These are phyloP conservation scores for Acacia confusa DNA, from an alignment of 306 rosid species.

Conservation along the genomic window DNA sequence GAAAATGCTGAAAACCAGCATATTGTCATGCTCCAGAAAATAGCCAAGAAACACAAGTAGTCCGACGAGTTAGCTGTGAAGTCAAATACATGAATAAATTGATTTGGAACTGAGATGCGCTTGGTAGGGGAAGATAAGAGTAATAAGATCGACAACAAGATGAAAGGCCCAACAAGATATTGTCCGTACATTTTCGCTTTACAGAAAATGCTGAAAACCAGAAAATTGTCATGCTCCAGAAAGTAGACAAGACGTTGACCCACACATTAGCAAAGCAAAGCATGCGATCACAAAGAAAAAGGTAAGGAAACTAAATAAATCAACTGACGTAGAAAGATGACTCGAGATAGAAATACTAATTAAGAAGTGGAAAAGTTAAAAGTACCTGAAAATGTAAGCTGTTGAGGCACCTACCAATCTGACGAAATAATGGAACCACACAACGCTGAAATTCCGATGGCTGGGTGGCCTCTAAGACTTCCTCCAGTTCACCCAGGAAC, in stretches of 20 bases:
- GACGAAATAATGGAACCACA: slow-evolving; percentile 51
- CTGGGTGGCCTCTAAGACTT: slow-evolving; percentile 39
- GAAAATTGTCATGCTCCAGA: neutral
- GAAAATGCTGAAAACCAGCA: neutral
- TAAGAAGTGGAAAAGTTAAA: neutral
- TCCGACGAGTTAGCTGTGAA: neutral
- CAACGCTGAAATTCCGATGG: slow-evolving; percentile 50
- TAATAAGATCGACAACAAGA: neutral
- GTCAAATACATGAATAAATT: neutral
- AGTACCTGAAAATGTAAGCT: slow-evolving; percentile 65
- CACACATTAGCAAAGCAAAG: neutral
- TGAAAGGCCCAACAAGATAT: neutral
- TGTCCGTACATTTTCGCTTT: no score
- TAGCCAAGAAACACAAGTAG: neutral
- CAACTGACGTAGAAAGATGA: neutral
- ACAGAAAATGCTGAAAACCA: neutral
- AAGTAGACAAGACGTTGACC: neutral
- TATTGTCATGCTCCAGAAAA: neutral
- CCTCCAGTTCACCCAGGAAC: slow-evolving; percentile 50
- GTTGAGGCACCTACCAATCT: slow-evolving; percentile 54
- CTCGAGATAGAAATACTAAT: neutral
- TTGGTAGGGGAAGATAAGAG: neutral
- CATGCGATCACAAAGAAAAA: neutral
- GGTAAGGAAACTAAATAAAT: neutral
- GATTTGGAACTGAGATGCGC: neutral